Conservation (phyloP, 139 green algal genomes). For the Diplosphaera chodatii region DNA sequence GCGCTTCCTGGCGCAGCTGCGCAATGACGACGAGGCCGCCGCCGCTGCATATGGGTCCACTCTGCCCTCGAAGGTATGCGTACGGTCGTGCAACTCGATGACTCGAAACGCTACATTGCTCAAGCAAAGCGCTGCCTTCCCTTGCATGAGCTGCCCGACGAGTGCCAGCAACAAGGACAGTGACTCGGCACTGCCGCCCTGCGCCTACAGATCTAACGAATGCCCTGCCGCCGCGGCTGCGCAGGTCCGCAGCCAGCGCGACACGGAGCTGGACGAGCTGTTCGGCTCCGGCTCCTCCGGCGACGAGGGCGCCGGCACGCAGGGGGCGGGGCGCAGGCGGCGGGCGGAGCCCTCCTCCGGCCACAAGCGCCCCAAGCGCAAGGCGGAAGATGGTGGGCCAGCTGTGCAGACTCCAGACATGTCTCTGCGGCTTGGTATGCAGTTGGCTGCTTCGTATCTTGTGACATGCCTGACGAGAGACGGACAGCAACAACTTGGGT, state of each 20-base stretch:
- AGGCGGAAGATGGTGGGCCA: background rate
- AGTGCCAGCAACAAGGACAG: no score
- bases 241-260: background rate
- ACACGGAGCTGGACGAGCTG: background rate
- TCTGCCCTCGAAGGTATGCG: constrained; percentile 2
- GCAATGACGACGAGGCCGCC: constrained; percentile 12
- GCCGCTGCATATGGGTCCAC: constrained; percentile 6
- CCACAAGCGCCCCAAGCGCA: background rate
- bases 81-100: no score
- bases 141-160: no score
- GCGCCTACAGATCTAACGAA: background rate
- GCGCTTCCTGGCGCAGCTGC: constrained; percentile 36
- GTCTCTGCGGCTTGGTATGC: no score
- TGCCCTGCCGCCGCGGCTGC: no score
- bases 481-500: no score
- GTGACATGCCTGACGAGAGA: no score
- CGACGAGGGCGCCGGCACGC: background rate
- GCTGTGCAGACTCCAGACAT: no score
- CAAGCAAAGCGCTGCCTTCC: no score
- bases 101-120: no score
- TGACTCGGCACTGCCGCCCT: no score
- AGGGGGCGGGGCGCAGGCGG: background rate
- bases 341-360: background rate
- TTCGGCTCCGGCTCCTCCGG: background rate
- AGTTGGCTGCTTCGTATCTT: no score